Base-by-base conservation (phyloP, 2,329 filamentous ascomycete species). In the Aspergillus melleus region DNA sequence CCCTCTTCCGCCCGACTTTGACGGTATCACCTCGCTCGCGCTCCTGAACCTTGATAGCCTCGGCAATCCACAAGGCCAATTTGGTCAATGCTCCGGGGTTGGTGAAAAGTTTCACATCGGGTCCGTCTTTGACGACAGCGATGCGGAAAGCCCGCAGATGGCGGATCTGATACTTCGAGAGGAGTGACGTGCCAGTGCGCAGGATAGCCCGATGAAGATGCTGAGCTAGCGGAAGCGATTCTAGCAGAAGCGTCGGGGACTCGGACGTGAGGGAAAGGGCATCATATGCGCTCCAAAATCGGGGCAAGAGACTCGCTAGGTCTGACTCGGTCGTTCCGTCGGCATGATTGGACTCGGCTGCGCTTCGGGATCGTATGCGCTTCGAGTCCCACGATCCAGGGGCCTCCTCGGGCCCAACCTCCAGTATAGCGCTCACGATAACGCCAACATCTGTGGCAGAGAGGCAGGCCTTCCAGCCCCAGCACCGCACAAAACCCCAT, bases 401-500 rank as follows among this genome's bases (percentile, higher is more conserved):
- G 8, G 70, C 66, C 52, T 76, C 71, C 14, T 75, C 71, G 3
- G 74, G 73, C 11, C 95, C 94, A 29, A 98, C 92, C 78, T 99
- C 95, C 1, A 99, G 85, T 52, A 99, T 89, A 16, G 94, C 92
- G 55, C 92, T 92, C 20, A 98, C 85, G 30, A 98, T 88, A 16
- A 96, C 91, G n/a, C 91, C 92, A 0, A 97, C 92, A 73, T 99
- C 95, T 52, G 94, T 90, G 6, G 95, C 95, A 62, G 91, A 96
- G 26, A 98, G 82, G 53, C 94, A 97, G 0, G 93, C 94, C 73
- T 93, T 90, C 93, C 93, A 99, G 11, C 95, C 95, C 95, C 95
- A 99, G 72, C 92, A 96, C 60, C 93, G 86, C 19, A 98, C 94
- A 72, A 98, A 99, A 0, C 95, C 94, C 94, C 94, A 98, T 11